Evolutionary conservation across 2,329 filamentous ascomycete genomes (phyloP), one percentile per base, ranked within the genome.

Genomic region (Podosphaera leucotricha): DNA sequence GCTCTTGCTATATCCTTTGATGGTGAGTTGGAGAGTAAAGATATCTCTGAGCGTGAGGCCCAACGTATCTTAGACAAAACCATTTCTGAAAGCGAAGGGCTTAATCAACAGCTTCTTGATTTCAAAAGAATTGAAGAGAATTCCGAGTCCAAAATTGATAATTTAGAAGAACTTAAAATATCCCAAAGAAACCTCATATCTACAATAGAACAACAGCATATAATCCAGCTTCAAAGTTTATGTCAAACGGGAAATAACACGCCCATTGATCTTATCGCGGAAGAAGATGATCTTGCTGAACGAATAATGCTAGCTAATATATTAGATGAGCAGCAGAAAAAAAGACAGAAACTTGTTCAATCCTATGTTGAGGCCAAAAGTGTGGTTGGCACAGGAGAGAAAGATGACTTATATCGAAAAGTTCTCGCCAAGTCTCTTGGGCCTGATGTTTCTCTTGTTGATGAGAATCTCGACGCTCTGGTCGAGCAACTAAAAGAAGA

Each of bases 11-110:
- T 67, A 46, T 75, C 68, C 45, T 84, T 83, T 54, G 82, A 90
- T 46, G 71, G 77, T 22, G 80, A 87, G 56, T 72, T 82, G 53
- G 68, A 71, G 43, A 79, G 85, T 50, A 84, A 82, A 55, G 74
- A 83, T 43, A 67, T 70, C 16, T 74, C 74, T 2, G 76, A 80
- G 54, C 68, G 69, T 21, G 80, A 81, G 56, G 77, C 77, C 2
- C 71, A 71, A 42, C 67, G 72, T 15, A 72, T 77, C 45, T 65
- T 83, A 15, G 66, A 67, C 47, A 77, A 77, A 51, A 76, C 79
- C 0, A 72, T 80, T 49, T 66, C 70, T 26, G 81, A 87, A 55
- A 65, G 83, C 3, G 68, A 71, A 38, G 62, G 64, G 1, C 63
- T 79, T 15, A 70, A 67, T 11, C 68, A 72, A 46, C 69, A 77